Evolutionary conservation across 1,139 yeast species (phyloP).

Genomic region (Sugiyamaella novakii): DNA sequence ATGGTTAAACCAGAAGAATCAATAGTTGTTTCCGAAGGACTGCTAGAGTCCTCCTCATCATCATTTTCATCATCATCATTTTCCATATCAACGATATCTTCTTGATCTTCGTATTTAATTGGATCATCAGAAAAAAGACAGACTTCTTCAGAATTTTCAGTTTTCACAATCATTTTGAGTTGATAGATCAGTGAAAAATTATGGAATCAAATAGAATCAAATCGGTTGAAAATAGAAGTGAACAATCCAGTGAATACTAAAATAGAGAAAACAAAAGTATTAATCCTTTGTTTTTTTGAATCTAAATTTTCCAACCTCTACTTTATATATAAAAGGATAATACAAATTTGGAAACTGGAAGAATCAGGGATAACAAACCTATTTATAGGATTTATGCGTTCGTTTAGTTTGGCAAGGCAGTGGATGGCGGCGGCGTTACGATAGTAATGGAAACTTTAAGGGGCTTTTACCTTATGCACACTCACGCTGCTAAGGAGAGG

Average conservation of each 20-base stretch:
- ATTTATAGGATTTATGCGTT: constrained; percentile 16
- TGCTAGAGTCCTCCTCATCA: neutral
- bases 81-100: constrained; percentile 8
- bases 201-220: too few relatives aligned
- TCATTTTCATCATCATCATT: constrained; percentile 4
- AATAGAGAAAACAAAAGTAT: too few relatives aligned
- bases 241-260: too few relatives aligned
- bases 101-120: constrained; percentile 12
- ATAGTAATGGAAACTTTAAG: too few relatives aligned
- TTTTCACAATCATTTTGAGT: constrained; percentile 10
- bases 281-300: too few relatives aligned
- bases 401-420: too few relatives aligned
- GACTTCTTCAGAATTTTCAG: neutral
- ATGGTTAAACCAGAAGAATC: constrained; percentile 15
- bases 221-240: too few relatives aligned
- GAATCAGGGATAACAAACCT: constrained; percentile 13
- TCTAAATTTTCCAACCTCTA: too few relatives aligned
- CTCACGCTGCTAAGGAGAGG: too few relatives aligned
- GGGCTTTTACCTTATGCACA: too few relatives aligned
- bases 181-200: neutral
- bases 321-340: neutral
- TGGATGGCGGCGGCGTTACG: too few relatives aligned
- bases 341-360: constrained; percentile 12
- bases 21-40: neutral
- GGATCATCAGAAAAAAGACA: neutral